Evolutionary conservation across 768 basidiomycete genomes (phyloP).

Genomic region (Tricholoma flavovirens): DNA sequence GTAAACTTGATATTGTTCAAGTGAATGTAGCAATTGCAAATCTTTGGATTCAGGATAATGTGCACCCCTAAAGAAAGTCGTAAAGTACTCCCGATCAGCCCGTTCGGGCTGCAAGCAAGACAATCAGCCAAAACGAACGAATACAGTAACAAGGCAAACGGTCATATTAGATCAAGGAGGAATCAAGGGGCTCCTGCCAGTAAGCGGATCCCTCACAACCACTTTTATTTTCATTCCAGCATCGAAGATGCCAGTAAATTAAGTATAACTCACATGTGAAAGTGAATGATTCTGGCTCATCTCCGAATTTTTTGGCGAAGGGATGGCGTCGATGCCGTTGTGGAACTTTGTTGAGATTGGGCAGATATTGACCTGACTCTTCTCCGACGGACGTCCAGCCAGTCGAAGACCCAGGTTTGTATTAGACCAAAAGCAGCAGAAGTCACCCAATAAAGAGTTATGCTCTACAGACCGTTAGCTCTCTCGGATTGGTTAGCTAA

Average conservation of each 20-base stretch:
- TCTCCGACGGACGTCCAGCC: conserved; percentile 44
- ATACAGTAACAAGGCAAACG: conserved; percentile 6
- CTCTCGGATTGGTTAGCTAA: conserved; percentile 2
- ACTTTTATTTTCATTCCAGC: conserved; percentile 66
- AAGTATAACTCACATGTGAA: conserved; percentile 20
- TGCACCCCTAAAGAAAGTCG: neutral
- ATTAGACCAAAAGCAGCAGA: conserved; percentile 70
- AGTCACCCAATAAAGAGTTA: conserved; percentile 72
- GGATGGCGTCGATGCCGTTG: neutral
- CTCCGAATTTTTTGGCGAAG: conserved; percentile 8
- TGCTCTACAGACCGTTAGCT: conserved; percentile 38
- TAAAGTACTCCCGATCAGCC: neutral
- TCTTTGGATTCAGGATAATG: neutral
- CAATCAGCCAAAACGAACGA: neutral
- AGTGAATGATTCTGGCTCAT: neutral
- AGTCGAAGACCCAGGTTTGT: conserved; percentile 72
- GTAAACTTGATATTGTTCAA: conserved; percentile 7
- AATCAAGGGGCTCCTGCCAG: conserved; percentile 50
- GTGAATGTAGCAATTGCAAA: conserved; percentile 5
- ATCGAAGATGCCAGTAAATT: conserved; percentile 3
- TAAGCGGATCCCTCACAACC: conserved; percentile 65
- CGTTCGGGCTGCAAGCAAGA: neutral
- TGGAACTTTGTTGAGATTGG: neutral
- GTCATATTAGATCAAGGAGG: conserved; percentile 95
- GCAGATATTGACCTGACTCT: conserved; percentile 9